phyloP scores from a whole-genome alignment of 805 yeast species.

The Hanseniaspora jakobsenii region DNA sequence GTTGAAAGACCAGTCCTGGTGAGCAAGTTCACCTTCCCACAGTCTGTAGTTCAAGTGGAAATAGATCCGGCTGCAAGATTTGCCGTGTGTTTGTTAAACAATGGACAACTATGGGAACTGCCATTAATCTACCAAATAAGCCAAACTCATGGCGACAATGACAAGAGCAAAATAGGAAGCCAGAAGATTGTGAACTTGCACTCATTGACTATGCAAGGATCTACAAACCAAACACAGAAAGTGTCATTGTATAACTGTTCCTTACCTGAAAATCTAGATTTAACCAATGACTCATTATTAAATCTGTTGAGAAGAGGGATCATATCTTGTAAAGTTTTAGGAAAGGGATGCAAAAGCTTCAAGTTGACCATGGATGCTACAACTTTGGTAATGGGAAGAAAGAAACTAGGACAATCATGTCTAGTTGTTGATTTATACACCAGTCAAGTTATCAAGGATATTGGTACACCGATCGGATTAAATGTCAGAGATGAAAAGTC shows the following conservation, averaged over 20 bases:
- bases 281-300: conserved; percentile 5
- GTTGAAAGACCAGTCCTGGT: conserved; percentile 6
- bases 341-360: conserved; percentile 7
- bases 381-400: conserved; percentile 13
- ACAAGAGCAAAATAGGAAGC: too few species aligned
- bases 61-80: conserved; percentile 12
- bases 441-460: conserved; percentile 13
- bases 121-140: conserved; percentile 7
- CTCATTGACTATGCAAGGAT: conserved; percentile 14
- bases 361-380: conserved; percentile 11
- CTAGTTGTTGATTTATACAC: conserved; percentile 11
- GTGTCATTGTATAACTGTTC: conserved; percentile 10
- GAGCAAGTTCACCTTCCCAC: conserved; percentile 13
- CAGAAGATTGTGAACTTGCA: conserved; percentile 9
- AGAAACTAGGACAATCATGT: conserved; percentile 13
- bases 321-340: conserved; percentile 8
- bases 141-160: not conserved
- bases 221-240: conserved; percentile 2
- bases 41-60: conserved; percentile 8
- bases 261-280: conserved; percentile 5
- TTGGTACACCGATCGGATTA: conserved; percentile 10
- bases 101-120: conserved; percentile 13
- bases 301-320: conserved; percentile 14
- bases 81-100: conserved; percentile 7
- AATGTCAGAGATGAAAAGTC: conserved; percentile 13